Base-by-base conservation (phyloP, 345 rosid genomes). In the Lumnitzera littorea region DNA sequence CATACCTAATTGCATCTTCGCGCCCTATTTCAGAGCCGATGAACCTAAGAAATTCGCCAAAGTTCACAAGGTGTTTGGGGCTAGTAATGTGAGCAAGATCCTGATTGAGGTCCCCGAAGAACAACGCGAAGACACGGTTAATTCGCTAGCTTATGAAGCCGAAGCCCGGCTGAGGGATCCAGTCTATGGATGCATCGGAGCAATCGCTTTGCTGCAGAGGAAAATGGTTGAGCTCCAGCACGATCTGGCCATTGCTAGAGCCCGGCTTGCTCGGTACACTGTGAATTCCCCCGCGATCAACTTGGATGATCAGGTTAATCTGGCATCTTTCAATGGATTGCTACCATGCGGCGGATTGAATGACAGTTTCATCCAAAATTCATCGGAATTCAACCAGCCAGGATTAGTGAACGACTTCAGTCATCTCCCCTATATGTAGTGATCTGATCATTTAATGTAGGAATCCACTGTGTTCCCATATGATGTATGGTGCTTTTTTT, bases 11-110 rank as follows among this genome's bases (percentile, higher is more conserved):
- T 92, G 98, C 72, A 81, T 92, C 63, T 92, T 92, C 15, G 96
- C 98, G 3, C 96, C 97, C 0, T 83, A 87, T 68, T 89, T 92
- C 62, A 83, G 84, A 1, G 82, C 91, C 8, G 83, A 84, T 11
- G 96, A 92, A 67, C 84, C 80, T 0, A 70, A 78, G 51, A 87
- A 83, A 61, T 92, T 92, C 15, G 90, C 96, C 31, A 82, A 76
- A 64, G 91, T 92, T 16, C 99, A 92, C 75, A 92, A 87, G 73
- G 96, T 92, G 43, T 92, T 87, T 56, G 99, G 97, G 2, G 97
- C 96, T 2, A 92, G 98, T 71, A 92, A 92, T 64, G 99, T 92
- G 15, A 90, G 90, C 78, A 92, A 92, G 85, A 82, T 92, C 70
- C 84, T 90, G 43, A 58, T 64, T 0, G 97, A 87, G 41, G 91